Base-by-base conservation (phyloP, 2,329 filamentous ascomycete species). In the Fusarium paranaense region DNA sequence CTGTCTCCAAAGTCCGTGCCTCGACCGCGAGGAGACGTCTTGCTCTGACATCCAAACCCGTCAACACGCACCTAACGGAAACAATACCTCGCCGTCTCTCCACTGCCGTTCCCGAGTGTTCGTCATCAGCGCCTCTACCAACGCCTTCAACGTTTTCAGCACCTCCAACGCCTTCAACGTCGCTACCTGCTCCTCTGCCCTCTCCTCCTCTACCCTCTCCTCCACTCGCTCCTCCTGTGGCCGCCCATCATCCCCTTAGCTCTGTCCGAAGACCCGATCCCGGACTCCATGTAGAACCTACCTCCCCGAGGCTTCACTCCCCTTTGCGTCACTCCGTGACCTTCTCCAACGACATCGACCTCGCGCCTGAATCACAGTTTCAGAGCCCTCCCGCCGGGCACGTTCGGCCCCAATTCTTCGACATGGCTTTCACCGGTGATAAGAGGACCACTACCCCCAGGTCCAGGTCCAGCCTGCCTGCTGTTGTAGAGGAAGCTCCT, bases 341-440 rank as follows among this genome's bases (percentile, higher is more conserved):
- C 54, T 73, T 78, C 56, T 72, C 67, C 58, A 75, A 80, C 63
- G 64, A 61, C 40, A 62, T 60, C 61, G 69, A 59, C 45, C 58
- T 68, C 45, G 66, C 66, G 33, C 25, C 59, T 57, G 73, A 76
- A 47, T 67, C 70, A 60, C 66, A 59, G 22, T 61, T 72, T 59
- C 66, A 72, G 30, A 64, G 37, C 47, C 56, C 67, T 67, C 61
- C 70, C 27, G 59, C 70, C 5, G 64, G 69, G 30, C 64, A 69
- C 18, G 57, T 47, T 20, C 67, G 71, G 33, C 69, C 72, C 18
- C 54, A 83, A 80, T 60, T 82, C 81, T 16, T 83, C 76, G 71
- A 77, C 32, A 80, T 79, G 81, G 76, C 75, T 59, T 79, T 79
- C 37, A 82, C 81, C 59, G 75, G 79, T 64, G 78, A 82, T 73